Evolutionary conservation across 116 monocot species (phyloP), one percentile per base, ranked within the genome.

Genomic region (Posidonia oceanica): DNA sequence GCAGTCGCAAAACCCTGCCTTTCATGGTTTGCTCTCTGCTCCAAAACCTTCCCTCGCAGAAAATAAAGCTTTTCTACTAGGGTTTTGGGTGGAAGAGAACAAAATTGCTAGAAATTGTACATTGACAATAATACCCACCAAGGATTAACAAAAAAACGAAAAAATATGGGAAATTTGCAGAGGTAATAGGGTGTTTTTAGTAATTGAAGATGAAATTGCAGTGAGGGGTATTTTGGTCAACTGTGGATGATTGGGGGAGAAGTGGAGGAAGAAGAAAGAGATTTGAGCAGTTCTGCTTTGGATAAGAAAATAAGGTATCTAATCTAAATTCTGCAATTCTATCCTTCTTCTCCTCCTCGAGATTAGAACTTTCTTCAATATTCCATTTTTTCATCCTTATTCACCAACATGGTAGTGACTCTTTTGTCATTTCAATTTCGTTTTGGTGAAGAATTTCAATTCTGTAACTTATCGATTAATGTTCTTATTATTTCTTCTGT

Each of bases 1-100:
- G 64, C 15, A 69, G 70, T 54, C 41, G 52, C 36, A 53, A 63
- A 52, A 70, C 55, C 76, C 70, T 64, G 36, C 23, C 17, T 40
- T 61, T 57, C 76, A 70, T 76, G 16, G 22, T 39, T 70, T 7
- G 57, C 36, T 36, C 21, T 4, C 14, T 22, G 5, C 21, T 67
- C 67, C 17, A 51, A 48, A 67, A 20, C 67, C 48, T 4, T 14
- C 13, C n/a, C 3, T 11, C 22, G 4, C 18, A 29, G 29, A 0
- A 29, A 29, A 29, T 29, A 29, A 10, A 18, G n/a, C 11, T 3
- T 16, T 7, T 67, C 0, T 29, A 29, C n/a, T 29, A 67, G 52
- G 67, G 67, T 67, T 67, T 15, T 67, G 2, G 21, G 21, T 20
- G 29, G 29, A 67, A 15, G 42, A 29, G 1, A 29, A 10, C 36